Percentiles rank a stretch among this genome's conserved stretches.
Evolutionary conservation across 805 yeast genomes (phyloP).

Genomic region (Candida caryicola): DNA sequence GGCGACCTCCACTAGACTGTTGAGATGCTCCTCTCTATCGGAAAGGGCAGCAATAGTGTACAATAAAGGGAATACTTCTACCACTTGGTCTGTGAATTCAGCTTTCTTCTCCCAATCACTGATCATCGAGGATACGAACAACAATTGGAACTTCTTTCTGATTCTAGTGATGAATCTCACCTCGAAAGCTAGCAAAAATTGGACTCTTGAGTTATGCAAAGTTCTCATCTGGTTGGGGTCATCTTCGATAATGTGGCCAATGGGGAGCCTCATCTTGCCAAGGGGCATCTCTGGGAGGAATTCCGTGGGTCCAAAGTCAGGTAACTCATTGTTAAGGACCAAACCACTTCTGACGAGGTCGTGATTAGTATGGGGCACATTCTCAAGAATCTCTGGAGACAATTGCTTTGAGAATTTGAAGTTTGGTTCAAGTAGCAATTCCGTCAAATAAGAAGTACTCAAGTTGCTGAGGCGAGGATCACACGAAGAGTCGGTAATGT

Average conservation of each 20-base stretch:
- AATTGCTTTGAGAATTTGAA: neutral
- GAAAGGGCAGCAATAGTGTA: conserved; percentile 45
- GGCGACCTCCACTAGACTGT: conserved; percentile 29
- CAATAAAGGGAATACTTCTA: conserved; percentile 52
- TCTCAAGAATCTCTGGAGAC: neutral
- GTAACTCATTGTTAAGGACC: neutral
- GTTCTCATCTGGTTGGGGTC: neutral
- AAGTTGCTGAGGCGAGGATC: neutral
- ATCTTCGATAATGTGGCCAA: neutral
- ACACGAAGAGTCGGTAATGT: conserved; percentile 10
- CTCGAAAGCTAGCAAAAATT: conserved; percentile 56
- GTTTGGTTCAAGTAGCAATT: conserved; percentile 1
- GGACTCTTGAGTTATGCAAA: conserved; percentile 47
- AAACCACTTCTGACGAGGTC: neutral
- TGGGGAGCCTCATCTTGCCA: neutral
- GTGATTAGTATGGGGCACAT: neutral
- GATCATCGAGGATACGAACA: conserved; percentile 55
- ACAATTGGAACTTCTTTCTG: conserved; percentile 47
- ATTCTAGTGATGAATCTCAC: conserved; percentile 53
- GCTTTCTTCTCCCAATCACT: conserved; percentile 48
- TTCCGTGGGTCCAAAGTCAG: neutral
- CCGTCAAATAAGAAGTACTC: neutral
- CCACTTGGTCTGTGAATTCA: conserved; percentile 49
- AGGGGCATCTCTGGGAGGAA: neutral
- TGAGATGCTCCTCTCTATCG: conserved; percentile 51